phyloP scores from a whole-genome alignment of 805 yeast genomes.

The Kuraishia molischiana region DNA sequence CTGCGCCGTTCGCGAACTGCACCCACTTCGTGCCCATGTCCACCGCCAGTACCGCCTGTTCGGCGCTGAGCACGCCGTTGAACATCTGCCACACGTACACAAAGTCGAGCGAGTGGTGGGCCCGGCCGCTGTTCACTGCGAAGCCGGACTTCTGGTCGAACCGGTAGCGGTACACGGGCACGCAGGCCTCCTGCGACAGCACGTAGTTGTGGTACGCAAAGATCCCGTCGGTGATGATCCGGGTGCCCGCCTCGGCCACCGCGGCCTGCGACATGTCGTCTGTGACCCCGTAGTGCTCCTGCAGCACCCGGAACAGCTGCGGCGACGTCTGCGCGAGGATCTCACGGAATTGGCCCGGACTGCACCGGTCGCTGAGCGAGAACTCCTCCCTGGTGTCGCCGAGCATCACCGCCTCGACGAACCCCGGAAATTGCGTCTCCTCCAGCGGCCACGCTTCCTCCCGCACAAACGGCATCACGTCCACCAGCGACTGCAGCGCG shows the following conservation, averaged over 20 bases:
- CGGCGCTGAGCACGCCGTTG: constrained; percentile 4
- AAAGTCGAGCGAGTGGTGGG: constrained; percentile 10
- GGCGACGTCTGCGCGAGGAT: neutral
- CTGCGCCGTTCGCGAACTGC: neutral
- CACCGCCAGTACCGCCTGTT: constrained; percentile 3
- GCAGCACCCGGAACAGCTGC: neutral
- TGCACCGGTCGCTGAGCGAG: neutral
- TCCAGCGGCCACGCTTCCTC: constrained; percentile 1
- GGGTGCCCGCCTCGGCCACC: neutral
- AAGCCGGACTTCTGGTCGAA: constrained; percentile 8
- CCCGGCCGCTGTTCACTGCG: constrained; percentile 5
- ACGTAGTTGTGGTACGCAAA: neutral
- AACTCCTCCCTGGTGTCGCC: constrained; percentile 7
- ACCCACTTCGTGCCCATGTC: neutral
- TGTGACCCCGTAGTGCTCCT: neutral
- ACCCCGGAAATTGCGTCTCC: constrained; percentile 5
- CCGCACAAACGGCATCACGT: neutral
- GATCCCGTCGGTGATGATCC: neutral
- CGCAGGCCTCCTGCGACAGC: neutral
- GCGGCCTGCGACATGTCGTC: neutral
- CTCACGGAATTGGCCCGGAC: no score
- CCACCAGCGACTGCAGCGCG: neutral
- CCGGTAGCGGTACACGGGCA: constrained; percentile 1
- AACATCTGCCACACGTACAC: constrained; percentile 8
- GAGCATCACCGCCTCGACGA: constrained; percentile 5